Conservation (phyloP, 345 rosid genomes). For the Eucalyptus lansdowneana region DNA sequence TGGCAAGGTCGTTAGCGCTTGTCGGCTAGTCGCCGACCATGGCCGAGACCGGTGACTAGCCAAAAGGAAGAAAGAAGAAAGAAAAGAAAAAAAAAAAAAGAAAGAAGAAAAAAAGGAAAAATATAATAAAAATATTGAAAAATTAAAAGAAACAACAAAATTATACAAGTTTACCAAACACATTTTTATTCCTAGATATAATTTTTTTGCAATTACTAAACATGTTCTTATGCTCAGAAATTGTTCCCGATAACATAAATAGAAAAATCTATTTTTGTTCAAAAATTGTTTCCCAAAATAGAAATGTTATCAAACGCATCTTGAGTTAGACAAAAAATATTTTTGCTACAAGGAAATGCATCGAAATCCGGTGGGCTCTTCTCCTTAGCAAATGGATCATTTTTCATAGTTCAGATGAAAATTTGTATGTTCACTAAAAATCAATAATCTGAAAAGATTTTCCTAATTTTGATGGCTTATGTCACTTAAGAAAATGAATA, state of each 20-base stretch:
- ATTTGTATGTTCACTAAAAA: not conserved
- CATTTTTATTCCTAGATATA: too few species aligned
- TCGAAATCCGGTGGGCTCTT: not conserved
- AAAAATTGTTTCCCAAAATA: accelerated
- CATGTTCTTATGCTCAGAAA: accelerated
- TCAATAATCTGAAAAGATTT: too few species aligned
- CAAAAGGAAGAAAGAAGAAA: too few species aligned
- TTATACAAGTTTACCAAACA: too few species aligned
- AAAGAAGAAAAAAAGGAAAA: too few species aligned
- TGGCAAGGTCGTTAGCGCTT: accelerated
- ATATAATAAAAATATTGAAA: too few species aligned
- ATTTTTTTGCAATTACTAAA: too few species aligned
- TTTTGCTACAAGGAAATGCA: not conserved
- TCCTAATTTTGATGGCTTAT: not conserved
- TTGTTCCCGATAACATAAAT: accelerated
- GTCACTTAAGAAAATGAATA: not conserved
- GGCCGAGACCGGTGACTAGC: accelerated
- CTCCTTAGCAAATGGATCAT: not conserved
- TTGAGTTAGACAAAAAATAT: not conserved
- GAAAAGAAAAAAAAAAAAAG: too few species aligned
- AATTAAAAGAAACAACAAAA: too few species aligned
- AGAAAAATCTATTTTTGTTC: too few species aligned
- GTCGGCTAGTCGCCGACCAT: accelerated
- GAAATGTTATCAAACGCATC: accelerated
- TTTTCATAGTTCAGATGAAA: not conserved